Evolutionary conservation across 345 rosid species (phyloP).

Genomic region (Lagerstroemia speciosa): DNA sequence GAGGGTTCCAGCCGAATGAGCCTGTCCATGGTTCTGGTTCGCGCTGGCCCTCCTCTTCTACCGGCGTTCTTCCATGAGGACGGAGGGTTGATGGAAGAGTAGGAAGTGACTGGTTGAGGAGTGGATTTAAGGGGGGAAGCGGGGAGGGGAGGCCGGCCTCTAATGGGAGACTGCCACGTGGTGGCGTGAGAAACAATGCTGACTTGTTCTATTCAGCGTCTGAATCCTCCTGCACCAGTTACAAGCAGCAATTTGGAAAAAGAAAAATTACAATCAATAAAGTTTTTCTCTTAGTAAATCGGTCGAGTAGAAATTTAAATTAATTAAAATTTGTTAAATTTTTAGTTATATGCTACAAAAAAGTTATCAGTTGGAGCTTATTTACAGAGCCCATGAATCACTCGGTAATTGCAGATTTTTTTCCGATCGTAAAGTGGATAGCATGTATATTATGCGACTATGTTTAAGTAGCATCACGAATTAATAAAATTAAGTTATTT

Average conservation of each 20-base stretch:
- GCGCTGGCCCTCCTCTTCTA: background rate
- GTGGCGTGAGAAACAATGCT: background rate
- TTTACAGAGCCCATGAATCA: no score
- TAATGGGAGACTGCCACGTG: slow-evolving; percentile 7
- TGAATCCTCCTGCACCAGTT: background rate
- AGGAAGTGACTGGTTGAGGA: background rate
- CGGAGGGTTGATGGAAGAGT: background rate
- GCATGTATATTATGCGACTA: no score
- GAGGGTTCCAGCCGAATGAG: slow-evolving; percentile 53
- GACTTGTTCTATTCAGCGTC: slow-evolving; percentile 9
- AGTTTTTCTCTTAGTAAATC: background rate
- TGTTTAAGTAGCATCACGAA: no score
- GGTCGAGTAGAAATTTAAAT: no score
- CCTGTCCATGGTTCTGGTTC: background rate
- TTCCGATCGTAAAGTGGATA: no score
- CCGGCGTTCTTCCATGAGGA: slow-evolving; percentile 7
- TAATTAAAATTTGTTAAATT: no score
- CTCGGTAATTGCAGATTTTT: no score
- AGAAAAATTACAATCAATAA: background rate
- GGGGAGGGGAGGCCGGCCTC: slow-evolving; percentile 2
- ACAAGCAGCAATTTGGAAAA: no score
- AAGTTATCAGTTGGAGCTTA: no score
- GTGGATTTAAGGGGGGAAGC: background rate
- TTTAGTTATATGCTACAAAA: no score
- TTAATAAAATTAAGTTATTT: no score